Conservation (phyloP, 805 yeast genomes). For the Candida insectorum region DNA sequence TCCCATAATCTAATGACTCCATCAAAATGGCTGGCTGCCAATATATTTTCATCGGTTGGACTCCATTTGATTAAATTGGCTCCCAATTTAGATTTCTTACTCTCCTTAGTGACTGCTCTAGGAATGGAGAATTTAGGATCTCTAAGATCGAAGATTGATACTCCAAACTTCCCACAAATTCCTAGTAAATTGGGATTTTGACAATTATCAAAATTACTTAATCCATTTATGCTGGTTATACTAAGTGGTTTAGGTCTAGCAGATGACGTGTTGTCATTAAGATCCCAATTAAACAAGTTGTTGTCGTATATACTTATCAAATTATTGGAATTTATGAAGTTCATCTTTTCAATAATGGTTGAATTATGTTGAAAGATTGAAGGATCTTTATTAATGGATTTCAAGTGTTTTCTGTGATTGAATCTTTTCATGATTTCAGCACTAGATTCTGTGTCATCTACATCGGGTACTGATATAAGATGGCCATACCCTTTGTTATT, state of each 20-base stretch:
- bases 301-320: slow-evolving; percentile 65
- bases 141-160: slow-evolving; percentile 71
- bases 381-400: slow-evolving; percentile 23
- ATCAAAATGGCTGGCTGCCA: slow-evolving; percentile 63
- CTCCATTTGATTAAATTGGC: slow-evolving; percentile 61
- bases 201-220: slow-evolving; percentile 49
- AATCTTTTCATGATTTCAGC: slow-evolving; percentile 79
- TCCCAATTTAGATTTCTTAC: slow-evolving; percentile 17
- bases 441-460: slow-evolving; percentile 29
- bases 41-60: slow-evolving; percentile 51
- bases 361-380: slow-evolving; percentile 15
- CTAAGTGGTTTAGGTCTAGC: slow-evolving; percentile 47
- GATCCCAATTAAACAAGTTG: slow-evolving; percentile 75
- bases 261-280: slow-evolving; percentile 36
- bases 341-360: slow-evolving; percentile 25
- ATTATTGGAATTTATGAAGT: slow-evolving; percentile 32
- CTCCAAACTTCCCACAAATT: slow-evolving; percentile 67
- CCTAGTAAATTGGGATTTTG: slow-evolving; percentile 54
- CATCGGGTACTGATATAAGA: slow-evolving; percentile 62
- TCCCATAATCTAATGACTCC: slow-evolving; percentile 71
- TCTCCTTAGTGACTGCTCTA: slow-evolving; percentile 10
- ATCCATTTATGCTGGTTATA: slow-evolving; percentile 50
- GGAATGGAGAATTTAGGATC: slow-evolving; percentile 39
- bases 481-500: slow-evolving; percentile 75
- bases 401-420: slow-evolving; percentile 70